Percentiles rank a stretch among this genome's conserved stretches.
Evolutionary conservation across 345 rosid species (phyloP).

Genomic region (Erucastrum elatum): DNA sequence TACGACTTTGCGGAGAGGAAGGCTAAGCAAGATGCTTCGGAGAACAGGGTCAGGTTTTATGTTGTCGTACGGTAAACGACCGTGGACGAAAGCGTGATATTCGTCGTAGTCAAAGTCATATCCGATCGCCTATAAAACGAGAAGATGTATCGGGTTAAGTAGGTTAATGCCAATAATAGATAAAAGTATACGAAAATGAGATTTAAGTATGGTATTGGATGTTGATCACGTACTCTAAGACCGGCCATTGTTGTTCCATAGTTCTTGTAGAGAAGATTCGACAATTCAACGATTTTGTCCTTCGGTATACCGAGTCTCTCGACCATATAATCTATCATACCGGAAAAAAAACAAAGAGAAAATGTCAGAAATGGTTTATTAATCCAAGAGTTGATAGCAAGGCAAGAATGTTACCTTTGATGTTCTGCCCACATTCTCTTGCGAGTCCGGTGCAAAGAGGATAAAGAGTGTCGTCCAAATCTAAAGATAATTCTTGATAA

Average conservation of each 20-base stretch:
- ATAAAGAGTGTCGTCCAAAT: slow-evolving; percentile 93
- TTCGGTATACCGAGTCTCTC: slow-evolving; percentile 74
- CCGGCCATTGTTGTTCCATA: slow-evolving; percentile 99
- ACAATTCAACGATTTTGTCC: slow-evolving; percentile 61
- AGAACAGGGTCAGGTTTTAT: slow-evolving; percentile 82
- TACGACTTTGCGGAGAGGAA: slow-evolving; percentile 86
- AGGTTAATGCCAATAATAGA: neutral
- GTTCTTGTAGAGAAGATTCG: slow-evolving; percentile 75
- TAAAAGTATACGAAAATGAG: neutral
- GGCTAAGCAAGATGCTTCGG: slow-evolving; percentile 66
- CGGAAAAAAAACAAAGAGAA: neutral
- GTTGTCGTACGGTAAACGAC: slow-evolving; percentile 88
- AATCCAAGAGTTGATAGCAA: neutral
- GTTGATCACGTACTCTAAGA: slow-evolving; percentile 62
- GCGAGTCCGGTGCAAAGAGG: slow-evolving; percentile 70
- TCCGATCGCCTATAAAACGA: slow-evolving; percentile 73
- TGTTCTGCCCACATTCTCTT: slow-evolving; percentile 54
- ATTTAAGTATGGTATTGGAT: neutral
- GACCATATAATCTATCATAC: slow-evolving; percentile 70
- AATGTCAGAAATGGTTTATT: neutral
- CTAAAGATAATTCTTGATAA: slow-evolving; percentile 38
- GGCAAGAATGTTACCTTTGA: slow-evolving; percentile 48
- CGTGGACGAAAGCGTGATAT: slow-evolving; percentile 89
- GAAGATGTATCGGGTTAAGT: slow-evolving; percentile 5
- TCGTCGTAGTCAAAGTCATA: slow-evolving; percentile 90